Evolutionary conservation across 2,329 filamentous ascomycete species (phyloP), one percentile per base, ranked within the genome.

Genomic region (Fusarium torulosum): DNA sequence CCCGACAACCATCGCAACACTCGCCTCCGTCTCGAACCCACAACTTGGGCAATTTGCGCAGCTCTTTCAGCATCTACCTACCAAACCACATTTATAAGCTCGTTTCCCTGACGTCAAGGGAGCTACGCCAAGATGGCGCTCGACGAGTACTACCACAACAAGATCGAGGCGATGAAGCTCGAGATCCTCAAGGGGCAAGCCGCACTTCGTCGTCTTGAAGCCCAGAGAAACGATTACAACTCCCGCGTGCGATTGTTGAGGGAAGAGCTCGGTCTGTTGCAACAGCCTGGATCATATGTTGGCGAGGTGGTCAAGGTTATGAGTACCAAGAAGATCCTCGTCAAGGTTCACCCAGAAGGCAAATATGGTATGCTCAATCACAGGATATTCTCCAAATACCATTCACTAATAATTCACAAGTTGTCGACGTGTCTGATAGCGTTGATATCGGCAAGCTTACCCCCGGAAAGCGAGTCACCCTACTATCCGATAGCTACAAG

Each of bases 291-390:
- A 40, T 98, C 95, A 20, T 99, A 99, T 77, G 96, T 99, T 33
- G 96, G 96, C 61, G 96, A 99, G 82, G 96, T 99, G n/a, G 96
- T 99, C 78, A 99, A 98, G 86, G 96, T 98, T 59, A 99, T 99
- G 96, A 90, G 95, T 77, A 99, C 96, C 57, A 99, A 99, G 84
- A 98, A 99, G 85, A 94, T 99, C 51, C 85, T 99, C 60, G 96
- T 99, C 74, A 99, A 99, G 84, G 96, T 99, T 75, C 96, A 99
- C 81, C 96, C 96, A 11, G 96, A 99, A 81, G 96, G 96, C 76
- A 99, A 99, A 97, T 99, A 99, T 76, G 96, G 95, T 97, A 84
- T 66, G 90, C 77, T 23, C 10, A 7, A 19, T 40, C 33, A 17
- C 53, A 37, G 23, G 15, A 29, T 15, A 9, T 23, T 7, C 13